Percentiles rank a stretch among this genome's conserved stretches.
Evolutionary conservation across 257 asterid genomes (phyloP).

Genomic region (Gentiana dahurica): DNA sequence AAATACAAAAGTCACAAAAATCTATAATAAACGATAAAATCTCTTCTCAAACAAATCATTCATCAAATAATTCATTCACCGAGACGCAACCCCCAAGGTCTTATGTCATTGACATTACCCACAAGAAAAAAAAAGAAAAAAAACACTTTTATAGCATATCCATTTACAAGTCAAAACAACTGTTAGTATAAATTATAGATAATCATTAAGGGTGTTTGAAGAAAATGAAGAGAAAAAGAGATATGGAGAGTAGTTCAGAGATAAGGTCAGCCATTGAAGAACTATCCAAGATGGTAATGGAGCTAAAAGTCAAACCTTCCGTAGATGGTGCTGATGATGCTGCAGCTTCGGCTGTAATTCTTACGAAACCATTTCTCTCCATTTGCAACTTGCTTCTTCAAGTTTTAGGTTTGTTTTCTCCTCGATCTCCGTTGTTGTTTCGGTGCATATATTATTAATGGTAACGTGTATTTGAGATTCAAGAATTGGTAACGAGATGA

Average conservation of each 20-base stretch:
- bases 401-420: slow-evolving; percentile 55
- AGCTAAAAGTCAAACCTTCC: slow-evolving; percentile 22
- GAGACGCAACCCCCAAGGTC: not conserved
- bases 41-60: too few relatives aligned
- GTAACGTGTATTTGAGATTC: too few relatives aligned
- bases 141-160: too few relatives aligned
- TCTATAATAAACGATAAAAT: not conserved
- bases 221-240: slow-evolving; percentile 70
- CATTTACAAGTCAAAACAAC: too few relatives aligned
- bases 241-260: slow-evolving; percentile 41
- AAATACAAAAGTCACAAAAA: not conserved
- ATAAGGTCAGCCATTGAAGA: slow-evolving; percentile 65
- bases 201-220: slow-evolving; percentile 2
- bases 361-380: slow-evolving; percentile 68
- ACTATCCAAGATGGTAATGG: slow-evolving; percentile 22
- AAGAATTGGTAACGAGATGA: too few relatives aligned
- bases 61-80: not conserved
- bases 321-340: slow-evolving; percentile 1
- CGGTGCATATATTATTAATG: too few relatives aligned
- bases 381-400: slow-evolving; percentile 53
- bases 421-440: slow-evolving; percentile 8
- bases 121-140: too few relatives aligned
- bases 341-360: slow-evolving; percentile 17
- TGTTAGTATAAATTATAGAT: not conserved
- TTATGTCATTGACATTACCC: not conserved